Evolutionary conservation across 768 basidiomycete genomes (phyloP).

Genomic region (Asterophora lycoperdoides): DNA sequence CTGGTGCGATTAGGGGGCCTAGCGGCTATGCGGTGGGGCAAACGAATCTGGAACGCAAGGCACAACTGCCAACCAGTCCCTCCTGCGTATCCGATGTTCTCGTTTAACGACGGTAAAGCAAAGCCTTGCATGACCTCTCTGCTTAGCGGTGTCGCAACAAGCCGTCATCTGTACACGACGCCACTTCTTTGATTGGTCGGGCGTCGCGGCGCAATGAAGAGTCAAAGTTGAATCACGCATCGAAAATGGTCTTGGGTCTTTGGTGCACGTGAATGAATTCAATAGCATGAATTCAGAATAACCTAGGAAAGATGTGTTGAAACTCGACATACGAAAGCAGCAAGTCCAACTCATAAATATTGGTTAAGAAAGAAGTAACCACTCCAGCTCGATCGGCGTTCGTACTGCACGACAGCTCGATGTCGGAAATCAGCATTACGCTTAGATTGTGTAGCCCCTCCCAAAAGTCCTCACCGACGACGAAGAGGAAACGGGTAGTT

Average conservation of each 20-base stretch:
- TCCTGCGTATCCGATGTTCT: conserved; percentile 1
- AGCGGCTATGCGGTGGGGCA: conserved; percentile 6
- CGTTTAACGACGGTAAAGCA: neutral
- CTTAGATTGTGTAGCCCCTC: conserved; percentile 3
- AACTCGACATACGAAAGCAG: neutral
- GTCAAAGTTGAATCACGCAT: neutral
- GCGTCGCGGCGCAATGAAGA: neutral
- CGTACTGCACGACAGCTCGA: neutral
- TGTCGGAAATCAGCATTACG: conserved; percentile 1
- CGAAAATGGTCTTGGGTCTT: neutral
- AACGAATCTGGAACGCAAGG: conserved; percentile 2
- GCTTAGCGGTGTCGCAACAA: conserved; percentile 8
- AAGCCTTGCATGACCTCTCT: neutral
- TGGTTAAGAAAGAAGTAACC: neutral
- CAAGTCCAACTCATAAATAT: neutral
- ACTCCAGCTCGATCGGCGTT: neutral
- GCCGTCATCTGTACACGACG: conserved; percentile 7
- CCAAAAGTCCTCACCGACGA: conserved; percentile 9
- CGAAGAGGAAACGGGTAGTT: neutral
- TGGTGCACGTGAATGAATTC: neutral
- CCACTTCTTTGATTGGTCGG: neutral
- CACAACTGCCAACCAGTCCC: neutral
- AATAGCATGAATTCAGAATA: neutral
- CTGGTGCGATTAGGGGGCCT: too few relatives aligned
- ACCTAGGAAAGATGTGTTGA: neutral